These are phyloP conservation scores for Brettanomyces custersianus DNA, from an alignment of 805 yeast species.

Conservation along the genomic window DNA sequence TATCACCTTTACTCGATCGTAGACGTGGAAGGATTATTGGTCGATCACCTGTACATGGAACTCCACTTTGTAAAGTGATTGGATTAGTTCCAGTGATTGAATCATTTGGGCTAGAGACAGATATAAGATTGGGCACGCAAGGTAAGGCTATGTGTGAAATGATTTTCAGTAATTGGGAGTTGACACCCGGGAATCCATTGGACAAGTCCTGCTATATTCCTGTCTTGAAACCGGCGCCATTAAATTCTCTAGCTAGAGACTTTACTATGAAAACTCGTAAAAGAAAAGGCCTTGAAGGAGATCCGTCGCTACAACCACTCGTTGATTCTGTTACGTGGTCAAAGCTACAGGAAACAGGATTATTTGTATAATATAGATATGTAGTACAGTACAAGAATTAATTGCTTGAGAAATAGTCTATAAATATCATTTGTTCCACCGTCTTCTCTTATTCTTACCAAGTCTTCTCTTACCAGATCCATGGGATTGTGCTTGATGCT, in stretches of 20 bases:
- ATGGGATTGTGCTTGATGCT: slow-evolving; percentile 28
- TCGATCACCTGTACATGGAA: slow-evolving; percentile 56
- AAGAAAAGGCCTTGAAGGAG: slow-evolving; percentile 77
- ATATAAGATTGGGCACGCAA: slow-evolving; percentile 63
- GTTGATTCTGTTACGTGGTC: slow-evolving; percentile 52
- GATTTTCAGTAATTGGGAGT: slow-evolving; percentile 62
- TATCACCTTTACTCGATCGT: slow-evolving; percentile 34
- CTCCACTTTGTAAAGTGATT: slow-evolving; percentile 51
- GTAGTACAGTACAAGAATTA: background rate
- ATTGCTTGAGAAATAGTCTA: background rate
- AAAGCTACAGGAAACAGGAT: slow-evolving; percentile 31
- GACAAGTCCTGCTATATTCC: slow-evolving; percentile 58
- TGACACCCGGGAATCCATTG: slow-evolving; percentile 87
- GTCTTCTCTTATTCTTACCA: slow-evolving; percentile 47
- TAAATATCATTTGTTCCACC: slow-evolving; percentile 12
- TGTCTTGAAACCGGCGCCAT: slow-evolving; percentile 66
- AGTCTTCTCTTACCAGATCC: slow-evolving; percentile 37
- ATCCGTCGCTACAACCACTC: slow-evolving; percentile 56
- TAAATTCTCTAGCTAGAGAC: slow-evolving; percentile 70
- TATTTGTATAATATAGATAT: slow-evolving; percentile 4
- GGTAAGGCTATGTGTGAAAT: slow-evolving; percentile 70
- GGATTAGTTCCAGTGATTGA: slow-evolving; percentile 84
- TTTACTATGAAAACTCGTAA: slow-evolving; percentile 82
- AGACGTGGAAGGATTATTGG: slow-evolving; percentile 60
- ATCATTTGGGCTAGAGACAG: slow-evolving; percentile 83